Base-by-base conservation (phyloP, 352 stramenopile species). In the Phytophthora citrophthora region DNA sequence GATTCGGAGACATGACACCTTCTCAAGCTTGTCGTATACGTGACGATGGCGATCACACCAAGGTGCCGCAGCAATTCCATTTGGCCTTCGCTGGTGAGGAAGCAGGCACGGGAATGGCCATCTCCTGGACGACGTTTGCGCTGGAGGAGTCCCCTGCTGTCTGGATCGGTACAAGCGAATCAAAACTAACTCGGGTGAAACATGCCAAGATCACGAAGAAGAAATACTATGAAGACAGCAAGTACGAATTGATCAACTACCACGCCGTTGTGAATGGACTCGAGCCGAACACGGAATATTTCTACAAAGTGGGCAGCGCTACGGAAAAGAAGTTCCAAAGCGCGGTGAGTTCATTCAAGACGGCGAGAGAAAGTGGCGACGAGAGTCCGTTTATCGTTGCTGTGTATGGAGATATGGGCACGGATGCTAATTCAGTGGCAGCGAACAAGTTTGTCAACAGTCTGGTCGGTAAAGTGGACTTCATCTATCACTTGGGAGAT, bases 231-330 rank as follows among this genome's bases (percentile, higher is more conserved):
- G 63, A 62, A 51, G 68, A 82, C 45, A 46, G 77, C 36, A 38
- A 69, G 50, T 83, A 87, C 62, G 53, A 66, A 20, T 62, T 84
- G 1, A 84, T 64, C 70, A 74, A 70, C 50, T 80, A 83, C 49
- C 72, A 87, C 55, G 74, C 74, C 12, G 72, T 71, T 24, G 53
- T 84, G 23, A 58, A 32, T 8, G 74, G 74, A 0, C 60, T 87
- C 6, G 45, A 56, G 23, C 63, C 77, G 0, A 50, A 77, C 56
- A 79, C 64, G 3, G 27, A 71, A 47, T 87, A 87, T 56, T 66
- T 59, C 13, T 87, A 81, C 60, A 72, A 45, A 54, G 57, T 45
- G 26, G 59, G 51, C 34, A 41, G 34, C 15, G 12, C 34, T 8
- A 16, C 34, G 34, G 34, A 15, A 41, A 54, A 66, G 29, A 32